phyloP scores from a whole-genome alignment of 1,139 yeast genomes.

The Suhomyces chickasaworum region DNA sequence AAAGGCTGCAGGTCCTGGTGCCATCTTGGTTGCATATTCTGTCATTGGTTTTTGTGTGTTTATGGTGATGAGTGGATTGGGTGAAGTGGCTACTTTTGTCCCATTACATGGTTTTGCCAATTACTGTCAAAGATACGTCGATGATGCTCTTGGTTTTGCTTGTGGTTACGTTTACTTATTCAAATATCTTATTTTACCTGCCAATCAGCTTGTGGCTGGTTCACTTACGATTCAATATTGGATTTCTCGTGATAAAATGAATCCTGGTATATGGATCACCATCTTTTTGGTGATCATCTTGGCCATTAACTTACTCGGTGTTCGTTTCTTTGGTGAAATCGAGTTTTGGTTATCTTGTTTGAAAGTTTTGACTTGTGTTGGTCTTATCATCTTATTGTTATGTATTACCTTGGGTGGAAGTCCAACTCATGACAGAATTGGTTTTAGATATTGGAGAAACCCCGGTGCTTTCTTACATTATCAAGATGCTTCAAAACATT shows the following conservation, averaged over 20 bases:
- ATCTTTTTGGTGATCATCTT: constrained; percentile 50
- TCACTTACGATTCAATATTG: constrained; percentile 64
- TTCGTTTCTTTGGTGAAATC: constrained; percentile 63
- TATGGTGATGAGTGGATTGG: constrained; percentile 69
- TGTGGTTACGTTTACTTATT: constrained; percentile 69
- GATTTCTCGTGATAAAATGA: constrained; percentile 48
- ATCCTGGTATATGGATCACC: constrained; percentile 64
- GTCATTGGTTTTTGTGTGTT: constrained; percentile 65
- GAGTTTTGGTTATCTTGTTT: constrained; percentile 67
- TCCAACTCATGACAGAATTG: constrained; percentile 61
- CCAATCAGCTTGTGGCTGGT: constrained; percentile 64
- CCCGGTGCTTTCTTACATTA: constrained; percentile 64
- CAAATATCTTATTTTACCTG: constrained; percentile 65
- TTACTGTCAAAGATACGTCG: constrained; percentile 67
- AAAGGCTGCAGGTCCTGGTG: constrained; percentile 67
- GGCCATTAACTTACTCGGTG: constrained; percentile 30
- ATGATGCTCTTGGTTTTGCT: constrained; percentile 73
- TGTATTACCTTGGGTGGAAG: constrained; percentile 59
- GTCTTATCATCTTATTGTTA: constrained; percentile 51
- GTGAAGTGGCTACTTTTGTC: constrained; percentile 74
- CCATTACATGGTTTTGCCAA: constrained; percentile 76
- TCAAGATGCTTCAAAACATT: constrained; percentile 30
- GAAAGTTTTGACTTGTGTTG: constrained; percentile 59
- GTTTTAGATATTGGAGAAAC: constrained; percentile 65
- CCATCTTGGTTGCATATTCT: constrained; percentile 61